Base-by-base conservation (phyloP, 2,329 filamentous ascomycete genomes). In the Epichloe amarillans region DNA sequence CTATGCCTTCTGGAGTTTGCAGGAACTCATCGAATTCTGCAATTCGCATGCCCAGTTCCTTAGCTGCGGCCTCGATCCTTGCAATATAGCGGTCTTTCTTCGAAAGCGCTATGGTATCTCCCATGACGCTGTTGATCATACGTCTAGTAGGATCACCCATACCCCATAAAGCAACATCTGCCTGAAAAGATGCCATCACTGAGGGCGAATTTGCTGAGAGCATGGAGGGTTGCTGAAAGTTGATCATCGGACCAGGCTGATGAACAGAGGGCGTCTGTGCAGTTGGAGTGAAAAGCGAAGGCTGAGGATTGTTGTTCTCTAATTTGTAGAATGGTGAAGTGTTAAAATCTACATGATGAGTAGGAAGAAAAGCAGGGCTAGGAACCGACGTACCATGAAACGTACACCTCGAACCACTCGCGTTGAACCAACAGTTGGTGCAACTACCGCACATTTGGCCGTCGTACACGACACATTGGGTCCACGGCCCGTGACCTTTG, bases 401-500 rank as follows among this genome's bases (percentile, higher is more conserved):
- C 14, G 76, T 80, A 54, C 78, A 82, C 47, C 77, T 66, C 10
- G 75, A 72, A 10, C 77, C 77, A 47, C 76, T 79, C 7, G 77
- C 77, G 51, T 82, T 82, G 62, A 77, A 81, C 77, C 78, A 81
- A 60, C 78, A 82, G 58, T 82, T 82, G 52, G 77, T 73, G 54
- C 78, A 82, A 58, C 75, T 79, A 10, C 78, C 77, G 52, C 75
- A 80, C 74, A 81, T 76, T 59, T 79, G 74, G 1, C 77, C 77
- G 46, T 74, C 73, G 21, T 77, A 73, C n/a, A 79, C 66, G n/a
- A 82, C 69, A 55, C 78, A 82, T 15, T 69, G 68, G 1, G 69
- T 75, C 77, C 77, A 82, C 0, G 78, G 77, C 0, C 78, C 78
- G 53, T 80, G 75, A 4, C 76, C 76, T 59, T 79, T 80, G 61